These are phyloP conservation scores for Tagetes patula DNA, from an alignment of 129 eudicot species.

Conservation along the genomic window DNA sequence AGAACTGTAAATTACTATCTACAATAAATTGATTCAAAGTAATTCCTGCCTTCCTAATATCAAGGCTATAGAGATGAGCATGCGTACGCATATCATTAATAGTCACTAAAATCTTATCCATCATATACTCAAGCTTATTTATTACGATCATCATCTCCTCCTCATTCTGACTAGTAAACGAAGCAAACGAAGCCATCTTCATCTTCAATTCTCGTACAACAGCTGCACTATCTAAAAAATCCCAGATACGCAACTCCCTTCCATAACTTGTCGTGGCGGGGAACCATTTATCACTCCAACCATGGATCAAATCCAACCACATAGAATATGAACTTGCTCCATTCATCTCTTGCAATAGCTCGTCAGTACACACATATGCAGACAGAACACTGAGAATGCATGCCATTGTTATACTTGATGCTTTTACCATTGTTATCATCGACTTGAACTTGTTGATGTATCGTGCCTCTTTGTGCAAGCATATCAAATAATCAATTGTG, in stretches of 20 bases:
- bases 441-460: background rate
- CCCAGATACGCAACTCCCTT: conserved; percentile 7
- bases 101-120: background rate
- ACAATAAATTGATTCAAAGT: background rate
- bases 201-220: conserved; percentile 6
- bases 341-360: no score
- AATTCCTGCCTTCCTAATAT: conserved; percentile 1
- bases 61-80: conserved; percentile 13
- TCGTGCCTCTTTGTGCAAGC: background rate
- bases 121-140: conserved; percentile 7
- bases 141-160: background rate
- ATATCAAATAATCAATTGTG: background rate
- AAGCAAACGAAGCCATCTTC: conserved; percentile 11
- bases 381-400: background rate
- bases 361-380: background rate
- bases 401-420: background rate
- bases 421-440: conserved; percentile 1
- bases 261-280: no score
- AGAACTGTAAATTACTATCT: background rate
- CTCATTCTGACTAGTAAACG: background rate
- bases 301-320: no score
- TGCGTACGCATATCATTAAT: background rate
- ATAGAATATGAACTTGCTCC: background rate
- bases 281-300: background rate
- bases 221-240: background rate